Conservation (phyloP, 345 rosid genomes). For the Melastoma malabathricum region DNA sequence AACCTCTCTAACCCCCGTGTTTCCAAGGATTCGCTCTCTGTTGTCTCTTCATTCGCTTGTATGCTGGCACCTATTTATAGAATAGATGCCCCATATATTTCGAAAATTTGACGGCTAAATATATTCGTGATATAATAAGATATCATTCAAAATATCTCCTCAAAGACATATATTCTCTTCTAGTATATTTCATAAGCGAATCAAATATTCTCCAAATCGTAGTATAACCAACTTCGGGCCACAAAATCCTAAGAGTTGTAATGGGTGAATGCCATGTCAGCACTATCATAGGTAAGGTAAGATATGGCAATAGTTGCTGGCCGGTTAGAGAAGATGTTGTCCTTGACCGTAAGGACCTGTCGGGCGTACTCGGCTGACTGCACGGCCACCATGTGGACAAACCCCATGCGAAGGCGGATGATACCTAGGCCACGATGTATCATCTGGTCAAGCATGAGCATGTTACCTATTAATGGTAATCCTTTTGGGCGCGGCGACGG, state of each 20-base stretch:
- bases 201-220: too few species aligned
- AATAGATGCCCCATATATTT: too few species aligned
- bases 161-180: too few species aligned
- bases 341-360: slow-evolving; percentile 59
- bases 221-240: too few species aligned
- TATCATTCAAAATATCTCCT: too few species aligned
- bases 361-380: slow-evolving; percentile 58
- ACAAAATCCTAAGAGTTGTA: slow-evolving; percentile 84
- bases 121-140: too few species aligned
- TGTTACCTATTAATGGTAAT: slow-evolving; percentile 57
- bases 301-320: slow-evolving; percentile 57
- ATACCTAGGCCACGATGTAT: slow-evolving; percentile 70
- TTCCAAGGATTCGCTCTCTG: too few species aligned
- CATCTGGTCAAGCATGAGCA: slow-evolving; percentile 47
- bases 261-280: slow-evolving; percentile 90
- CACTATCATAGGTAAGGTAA: slow-evolving; percentile 66
- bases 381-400: slow-evolving; percentile 33
- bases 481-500: slow-evolving; percentile 42
- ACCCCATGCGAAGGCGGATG: slow-evolving; percentile 44
- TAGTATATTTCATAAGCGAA: too few species aligned
- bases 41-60: too few species aligned
- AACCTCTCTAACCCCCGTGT: too few species aligned
- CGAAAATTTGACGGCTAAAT: too few species aligned
- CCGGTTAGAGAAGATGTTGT: slow-evolving; percentile 52
- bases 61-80: too few species aligned